Percentiles rank a stretch among this genome's conserved stretches.
phyloP scores from a whole-genome alignment of 257 asterid genomes.

The Ilex aquifolium region DNA sequence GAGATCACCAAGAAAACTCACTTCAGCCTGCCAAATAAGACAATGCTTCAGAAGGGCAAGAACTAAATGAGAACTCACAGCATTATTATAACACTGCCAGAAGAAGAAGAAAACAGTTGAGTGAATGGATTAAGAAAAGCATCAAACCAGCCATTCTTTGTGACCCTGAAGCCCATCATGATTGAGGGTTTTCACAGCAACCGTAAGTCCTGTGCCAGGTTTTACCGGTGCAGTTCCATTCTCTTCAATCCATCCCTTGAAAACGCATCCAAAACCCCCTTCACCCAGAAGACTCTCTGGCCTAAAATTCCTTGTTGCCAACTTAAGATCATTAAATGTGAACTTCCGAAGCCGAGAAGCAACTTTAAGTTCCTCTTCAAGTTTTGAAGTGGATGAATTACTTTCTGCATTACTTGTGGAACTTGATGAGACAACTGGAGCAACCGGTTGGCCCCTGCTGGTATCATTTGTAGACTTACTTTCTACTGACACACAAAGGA shows the following conservation, averaged over 20 bases:
- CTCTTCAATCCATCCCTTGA: conserved; percentile 99
- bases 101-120: conserved; percentile 2
- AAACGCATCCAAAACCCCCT: conserved; percentile 98
- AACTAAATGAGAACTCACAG: too few relatives aligned
- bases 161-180: conserved; percentile 99
- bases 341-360: conserved; percentile 86
- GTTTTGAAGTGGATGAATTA: conserved; percentile 63
- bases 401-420: conserved; percentile 71
- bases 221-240: conserved; percentile 98
- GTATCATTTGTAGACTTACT: conserved; percentile 57
- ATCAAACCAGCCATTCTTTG: conserved; percentile 97
- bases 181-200: conserved; percentile 93
- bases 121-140: conserved; percentile 19
- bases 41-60: conserved; percentile 20
- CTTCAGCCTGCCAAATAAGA: conserved; percentile 77
- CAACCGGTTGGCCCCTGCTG: conserved; percentile 63
- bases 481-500: conserved; percentile 38
- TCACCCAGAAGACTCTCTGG: conserved; percentile 98
- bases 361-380: conserved; percentile 81
- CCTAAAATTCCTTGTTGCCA: conserved; percentile 89
- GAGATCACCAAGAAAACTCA: conserved; percentile 88
- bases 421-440: conserved; percentile 51
- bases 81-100: conserved; percentile 1
- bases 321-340: conserved; percentile 75
- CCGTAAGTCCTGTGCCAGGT: conserved; percentile 98